phyloP scores from a whole-genome alignment of 768 basidiomycete genomes.

The Asterophora lycoperdoides region DNA sequence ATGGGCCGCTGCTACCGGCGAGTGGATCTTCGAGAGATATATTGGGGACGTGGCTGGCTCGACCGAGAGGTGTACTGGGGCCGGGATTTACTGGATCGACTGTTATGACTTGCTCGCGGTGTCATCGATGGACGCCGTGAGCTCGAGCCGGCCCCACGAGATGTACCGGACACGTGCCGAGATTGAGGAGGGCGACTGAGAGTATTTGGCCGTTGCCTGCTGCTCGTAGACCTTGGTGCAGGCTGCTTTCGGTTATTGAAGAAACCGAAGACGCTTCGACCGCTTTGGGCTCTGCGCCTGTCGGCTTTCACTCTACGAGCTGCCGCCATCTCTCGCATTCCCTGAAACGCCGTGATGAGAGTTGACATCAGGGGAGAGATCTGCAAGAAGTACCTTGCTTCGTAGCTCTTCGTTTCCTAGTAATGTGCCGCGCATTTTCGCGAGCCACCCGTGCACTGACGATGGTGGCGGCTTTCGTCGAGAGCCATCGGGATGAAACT shows the following conservation, averaged over 20 bases:
- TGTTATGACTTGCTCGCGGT: slow-evolving; percentile 9
- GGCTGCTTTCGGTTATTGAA: slow-evolving; percentile 18
- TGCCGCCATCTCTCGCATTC: slow-evolving; percentile 67
- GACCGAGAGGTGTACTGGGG: neutral
- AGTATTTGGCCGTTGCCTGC: slow-evolving; percentile 6
- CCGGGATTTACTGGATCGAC: slow-evolving; percentile 4
- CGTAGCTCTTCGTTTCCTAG: slow-evolving; percentile 57
- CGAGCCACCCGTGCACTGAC: slow-evolving; percentile 71
- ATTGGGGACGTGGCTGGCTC: neutral
- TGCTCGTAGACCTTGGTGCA: slow-evolving; percentile 7
- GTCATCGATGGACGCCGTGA: slow-evolving; percentile 9
- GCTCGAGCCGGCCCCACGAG: slow-evolving; percentile 4
- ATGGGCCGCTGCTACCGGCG: slow-evolving; percentile 5
- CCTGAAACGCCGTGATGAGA: slow-evolving; percentile 29
- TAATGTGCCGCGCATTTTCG: slow-evolving; percentile 74
- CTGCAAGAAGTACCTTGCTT: slow-evolving; percentile 33
- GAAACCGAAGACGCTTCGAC: slow-evolving; percentile 20
- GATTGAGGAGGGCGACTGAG: slow-evolving; percentile 12
- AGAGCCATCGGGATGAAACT: slow-evolving; percentile 43
- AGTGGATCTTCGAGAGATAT: slow-evolving; percentile 9
- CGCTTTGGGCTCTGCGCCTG: slow-evolving; percentile 14
- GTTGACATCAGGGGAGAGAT: neutral
- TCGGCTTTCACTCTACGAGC: slow-evolving; percentile 33
- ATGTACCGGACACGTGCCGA: slow-evolving; percentile 8
- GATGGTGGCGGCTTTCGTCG: slow-evolving; percentile 48